Conservation (phyloP, 176 grass and related monocot genomes). For the Poa annua region DNA sequence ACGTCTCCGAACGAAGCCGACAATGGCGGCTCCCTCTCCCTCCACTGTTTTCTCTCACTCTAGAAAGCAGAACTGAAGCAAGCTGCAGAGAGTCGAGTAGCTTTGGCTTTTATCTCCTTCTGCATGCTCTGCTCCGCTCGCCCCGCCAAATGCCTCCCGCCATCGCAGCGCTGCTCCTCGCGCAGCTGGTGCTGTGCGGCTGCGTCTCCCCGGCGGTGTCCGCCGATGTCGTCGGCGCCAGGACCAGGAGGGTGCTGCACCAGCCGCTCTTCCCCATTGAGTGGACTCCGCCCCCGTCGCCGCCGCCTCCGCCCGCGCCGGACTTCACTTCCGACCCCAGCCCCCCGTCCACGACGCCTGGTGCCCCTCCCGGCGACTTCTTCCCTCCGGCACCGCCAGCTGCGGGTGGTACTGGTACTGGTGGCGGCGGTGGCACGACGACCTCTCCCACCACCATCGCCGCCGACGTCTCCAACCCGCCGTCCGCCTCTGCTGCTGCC, state of each 20-base stretch:
- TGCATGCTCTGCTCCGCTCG: neutral
- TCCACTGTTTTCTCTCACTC: constrained; percentile 22
- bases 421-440: constrained; percentile 13
- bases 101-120: neutral
- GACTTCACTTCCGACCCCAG: constrained; percentile 63
- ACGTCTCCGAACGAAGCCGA: neutral
- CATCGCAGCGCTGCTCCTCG: constrained; percentile 24
- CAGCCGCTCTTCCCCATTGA: constrained; percentile 89
- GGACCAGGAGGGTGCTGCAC: constrained; percentile 64
- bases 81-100: neutral
- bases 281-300: constrained; percentile 78
- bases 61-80: constrained; percentile 34
- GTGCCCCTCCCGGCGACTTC: constrained; percentile 44
- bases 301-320: constrained; percentile 55
- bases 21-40: constrained; percentile 51
- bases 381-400: constrained; percentile 58
- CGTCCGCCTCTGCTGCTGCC: neutral
- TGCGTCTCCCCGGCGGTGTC: neutral
- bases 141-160: constrained; percentile 47
- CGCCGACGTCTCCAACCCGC: constrained; percentile 45
- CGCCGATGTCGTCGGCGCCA: constrained; percentile 17
- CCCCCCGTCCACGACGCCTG: constrained; percentile 37
- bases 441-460: constrained; percentile 55
- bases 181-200: constrained; percentile 26
- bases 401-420: neutral